Percentiles rank a stretch among this genome's conserved stretches.
phyloP scores from a whole-genome alignment of 139 green algal species.

The Chlamydomonas sphaeroides region DNA sequence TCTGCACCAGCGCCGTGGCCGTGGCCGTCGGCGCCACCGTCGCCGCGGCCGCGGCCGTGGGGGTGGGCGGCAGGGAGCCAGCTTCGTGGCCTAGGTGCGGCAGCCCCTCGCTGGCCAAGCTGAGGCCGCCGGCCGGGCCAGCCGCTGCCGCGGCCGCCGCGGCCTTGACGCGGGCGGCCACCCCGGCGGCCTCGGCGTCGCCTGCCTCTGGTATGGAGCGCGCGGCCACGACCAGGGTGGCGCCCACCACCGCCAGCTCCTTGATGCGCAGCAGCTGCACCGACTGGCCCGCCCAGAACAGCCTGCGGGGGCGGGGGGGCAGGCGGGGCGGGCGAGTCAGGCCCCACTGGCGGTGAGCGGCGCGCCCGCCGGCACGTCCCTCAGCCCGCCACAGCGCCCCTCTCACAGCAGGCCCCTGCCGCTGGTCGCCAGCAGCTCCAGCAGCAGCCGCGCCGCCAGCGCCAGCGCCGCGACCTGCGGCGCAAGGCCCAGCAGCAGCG shows the following conservation, averaged over 20 bases:
- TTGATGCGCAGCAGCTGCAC: constrained; percentile 2
- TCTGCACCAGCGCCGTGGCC: too few relatives aligned
- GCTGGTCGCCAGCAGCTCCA: not conserved
- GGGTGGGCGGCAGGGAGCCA: too few relatives aligned
- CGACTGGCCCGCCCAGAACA: not conserved
- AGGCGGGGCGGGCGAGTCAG: not conserved
- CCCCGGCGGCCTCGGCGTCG: not conserved
- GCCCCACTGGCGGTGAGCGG: not conserved
- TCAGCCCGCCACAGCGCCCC: not conserved
- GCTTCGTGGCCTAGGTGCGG: too few relatives aligned
- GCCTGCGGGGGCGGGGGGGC: not conserved
- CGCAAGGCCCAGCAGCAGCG: not conserved
- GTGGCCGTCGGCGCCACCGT: too few relatives aligned
- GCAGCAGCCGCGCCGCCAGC: not conserved
- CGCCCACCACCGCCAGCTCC: constrained; percentile 11
- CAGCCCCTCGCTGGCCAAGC: too few relatives aligned
- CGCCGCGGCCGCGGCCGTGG: too few relatives aligned
- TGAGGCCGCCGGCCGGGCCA: too few relatives aligned
- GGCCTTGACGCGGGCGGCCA: not conserved
- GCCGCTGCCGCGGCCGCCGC: not conserved
- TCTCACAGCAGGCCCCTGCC: not conserved
- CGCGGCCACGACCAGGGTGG: not conserved
- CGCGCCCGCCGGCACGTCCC: too few relatives aligned
- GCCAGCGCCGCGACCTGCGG: not conserved
- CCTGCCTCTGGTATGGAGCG: not conserved